These are phyloP conservation scores for Pseudocercospora musae DNA, from an alignment of 2,329 filamentous ascomycete species.

Conservation along the genomic window DNA sequence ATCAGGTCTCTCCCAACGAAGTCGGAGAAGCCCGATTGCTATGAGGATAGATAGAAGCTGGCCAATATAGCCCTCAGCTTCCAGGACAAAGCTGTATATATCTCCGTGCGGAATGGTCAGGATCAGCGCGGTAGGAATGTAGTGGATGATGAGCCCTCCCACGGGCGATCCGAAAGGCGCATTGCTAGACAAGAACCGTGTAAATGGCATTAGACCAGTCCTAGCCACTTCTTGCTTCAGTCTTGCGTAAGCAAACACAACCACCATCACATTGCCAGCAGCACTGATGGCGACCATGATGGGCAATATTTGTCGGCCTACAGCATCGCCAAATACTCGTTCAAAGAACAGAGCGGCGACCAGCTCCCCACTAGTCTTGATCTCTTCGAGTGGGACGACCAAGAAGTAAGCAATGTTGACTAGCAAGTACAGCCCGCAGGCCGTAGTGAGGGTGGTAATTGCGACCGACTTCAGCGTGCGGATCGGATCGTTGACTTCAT, in stretches of 20 bases:
- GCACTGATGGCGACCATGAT: conserved; percentile 65
- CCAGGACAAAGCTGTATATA: conserved; percentile 70
- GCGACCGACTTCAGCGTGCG: conserved; percentile 53
- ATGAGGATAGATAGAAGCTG: conserved; percentile 60
- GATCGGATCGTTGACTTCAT: conserved; percentile 67
- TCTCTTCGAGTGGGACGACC: conserved; percentile 64
- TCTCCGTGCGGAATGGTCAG: conserved; percentile 62
- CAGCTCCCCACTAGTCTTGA: conserved; percentile 63
- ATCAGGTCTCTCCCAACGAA: conserved; percentile 59
- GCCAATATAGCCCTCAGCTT: conserved; percentile 66
- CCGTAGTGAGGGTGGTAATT: conserved; percentile 57
- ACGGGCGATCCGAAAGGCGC: conserved; percentile 65
- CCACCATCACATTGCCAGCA: conserved; percentile 69
- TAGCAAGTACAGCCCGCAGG: conserved; percentile 63
- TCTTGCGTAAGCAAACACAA: conserved; percentile 64
- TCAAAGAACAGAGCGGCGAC: conserved; percentile 68
- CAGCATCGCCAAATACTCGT: conserved; percentile 56
- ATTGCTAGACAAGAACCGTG: conserved; percentile 59
- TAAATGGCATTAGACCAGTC: conserved; percentile 67
- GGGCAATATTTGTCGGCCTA: conserved; percentile 59
- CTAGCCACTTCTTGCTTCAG: conserved; percentile 70
- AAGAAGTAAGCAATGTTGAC: conserved; percentile 63
- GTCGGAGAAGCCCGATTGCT: conserved; percentile 57
- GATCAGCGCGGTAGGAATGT: conserved; percentile 64
- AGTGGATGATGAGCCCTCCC: conserved; percentile 66